These are phyloP conservation scores for Zygoascus hellenicus DNA, from an alignment of 1,139 yeast species.

Conservation along the genomic window DNA sequence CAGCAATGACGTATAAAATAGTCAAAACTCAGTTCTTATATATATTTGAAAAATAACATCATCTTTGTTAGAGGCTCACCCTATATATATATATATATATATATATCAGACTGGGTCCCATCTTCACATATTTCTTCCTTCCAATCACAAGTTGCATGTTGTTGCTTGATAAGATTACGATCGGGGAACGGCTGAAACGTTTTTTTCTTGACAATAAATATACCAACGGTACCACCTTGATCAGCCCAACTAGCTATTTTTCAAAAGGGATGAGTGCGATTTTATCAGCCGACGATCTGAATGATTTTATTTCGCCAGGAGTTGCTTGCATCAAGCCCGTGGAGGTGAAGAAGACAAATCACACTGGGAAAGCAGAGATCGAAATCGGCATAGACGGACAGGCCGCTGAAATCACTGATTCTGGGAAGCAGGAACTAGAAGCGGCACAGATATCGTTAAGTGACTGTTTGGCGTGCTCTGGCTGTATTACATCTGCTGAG, in stretches of 20 bases:
- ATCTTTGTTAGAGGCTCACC: too few species aligned
- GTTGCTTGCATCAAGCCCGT: slow-evolving; percentile 92
- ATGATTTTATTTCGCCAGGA: slow-evolving; percentile 92
- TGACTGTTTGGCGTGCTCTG: slow-evolving; percentile 95
- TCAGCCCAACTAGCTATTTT: neutral
- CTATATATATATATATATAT: too few species aligned
- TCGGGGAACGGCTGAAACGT: too few species aligned
- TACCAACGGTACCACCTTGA: neutral
- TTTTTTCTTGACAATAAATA: neutral
- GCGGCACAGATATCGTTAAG: slow-evolving; percentile 86
- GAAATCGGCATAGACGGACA: slow-evolving; percentile 62
- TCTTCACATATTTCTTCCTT: neutral
- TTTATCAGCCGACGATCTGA: slow-evolving; percentile 80
- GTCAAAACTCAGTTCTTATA: too few species aligned
- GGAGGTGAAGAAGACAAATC: slow-evolving; percentile 38
- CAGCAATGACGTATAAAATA: too few species aligned
- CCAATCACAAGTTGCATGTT: neutral
- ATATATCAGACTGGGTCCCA: too few species aligned
- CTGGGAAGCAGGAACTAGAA: slow-evolving; percentile 51
- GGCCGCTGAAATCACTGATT: slow-evolving; percentile 64
- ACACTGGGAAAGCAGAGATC: slow-evolving; percentile 48
- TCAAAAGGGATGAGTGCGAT: slow-evolving; percentile 64
- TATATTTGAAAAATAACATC: too few species aligned
- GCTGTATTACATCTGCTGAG: slow-evolving; percentile 96
- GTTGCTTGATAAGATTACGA: neutral